phyloP scores from a whole-genome alignment of 148 eudicot genomes.

The Diospyros lotus region DNA sequence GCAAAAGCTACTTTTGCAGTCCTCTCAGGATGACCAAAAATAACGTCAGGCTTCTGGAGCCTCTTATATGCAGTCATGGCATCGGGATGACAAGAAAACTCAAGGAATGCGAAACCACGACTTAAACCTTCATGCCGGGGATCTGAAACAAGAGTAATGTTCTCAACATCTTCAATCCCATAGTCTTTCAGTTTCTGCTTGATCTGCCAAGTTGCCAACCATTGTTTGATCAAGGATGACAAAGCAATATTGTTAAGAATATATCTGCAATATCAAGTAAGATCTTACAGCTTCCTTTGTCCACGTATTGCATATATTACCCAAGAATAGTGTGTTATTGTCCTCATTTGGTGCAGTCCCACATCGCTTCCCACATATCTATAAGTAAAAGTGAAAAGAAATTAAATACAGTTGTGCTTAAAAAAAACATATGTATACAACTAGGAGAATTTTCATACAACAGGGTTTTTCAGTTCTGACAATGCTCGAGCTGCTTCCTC shows the following conservation, averaged over 20 bases:
- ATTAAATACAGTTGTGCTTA: neutral
- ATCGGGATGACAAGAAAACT: slow-evolving; percentile 80
- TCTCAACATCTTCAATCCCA: slow-evolving; percentile 60
- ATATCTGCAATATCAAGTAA: neutral
- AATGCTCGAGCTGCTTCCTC: slow-evolving; percentile 69
- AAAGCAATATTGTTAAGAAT: neutral
- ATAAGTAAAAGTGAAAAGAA: slow-evolving; percentile 1
- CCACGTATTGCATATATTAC: slow-evolving; percentile 91
- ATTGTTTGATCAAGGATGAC: slow-evolving; percentile 5
- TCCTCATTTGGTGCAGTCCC: slow-evolving; percentile 81
- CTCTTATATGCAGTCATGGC: slow-evolving; percentile 85
- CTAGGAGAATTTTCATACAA: slow-evolving; percentile 36
- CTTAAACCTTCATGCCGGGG: slow-evolving; percentile 74
- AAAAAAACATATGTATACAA: neutral
- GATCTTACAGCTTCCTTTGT: slow-evolving; percentile 81
- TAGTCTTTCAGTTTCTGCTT: slow-evolving; percentile 67
- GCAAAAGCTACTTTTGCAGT: slow-evolving; percentile 88
- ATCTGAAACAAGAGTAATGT: slow-evolving; percentile 69
- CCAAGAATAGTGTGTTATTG: slow-evolving; percentile 74
- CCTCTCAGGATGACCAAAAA: slow-evolving; percentile 82
- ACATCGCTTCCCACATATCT: slow-evolving; percentile 82
- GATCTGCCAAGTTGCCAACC: slow-evolving; percentile 59
- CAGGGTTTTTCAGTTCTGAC: slow-evolving; percentile 75
- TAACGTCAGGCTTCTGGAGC: slow-evolving; percentile 78
- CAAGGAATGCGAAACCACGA: slow-evolving; percentile 83